Percentiles rank a stretch among this genome's conserved stretches.
These are phyloP conservation scores for Phycomyces nitens DNA, from an alignment of 192 early-diverging fungal species.

Conservation along the genomic window DNA sequence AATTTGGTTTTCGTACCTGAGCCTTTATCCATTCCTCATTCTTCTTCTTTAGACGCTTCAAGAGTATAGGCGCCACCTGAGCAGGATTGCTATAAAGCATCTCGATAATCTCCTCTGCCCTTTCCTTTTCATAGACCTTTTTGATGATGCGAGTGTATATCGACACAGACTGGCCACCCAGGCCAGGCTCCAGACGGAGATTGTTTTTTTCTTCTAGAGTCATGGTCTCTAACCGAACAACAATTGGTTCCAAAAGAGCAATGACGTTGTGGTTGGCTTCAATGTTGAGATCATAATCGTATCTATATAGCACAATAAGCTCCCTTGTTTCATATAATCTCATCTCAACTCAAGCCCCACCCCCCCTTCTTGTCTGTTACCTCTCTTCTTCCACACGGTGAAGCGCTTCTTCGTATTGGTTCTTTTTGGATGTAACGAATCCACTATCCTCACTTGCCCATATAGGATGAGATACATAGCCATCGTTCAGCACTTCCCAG, in stretches of 20 bases:
- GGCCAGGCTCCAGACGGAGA: slow-evolving; percentile 69
- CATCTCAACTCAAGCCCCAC: background rate
- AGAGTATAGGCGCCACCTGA: slow-evolving; percentile 84
- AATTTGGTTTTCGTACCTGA: slow-evolving; percentile 45
- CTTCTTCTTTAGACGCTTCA: slow-evolving; percentile 96
- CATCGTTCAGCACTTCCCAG: slow-evolving; percentile 92
- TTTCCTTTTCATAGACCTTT: slow-evolving; percentile 86
- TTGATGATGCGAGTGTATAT: slow-evolving; percentile 88
- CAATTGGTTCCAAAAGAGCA: slow-evolving; percentile 84
- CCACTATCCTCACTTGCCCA: slow-evolving; percentile 85
- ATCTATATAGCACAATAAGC: slow-evolving; percentile 21
- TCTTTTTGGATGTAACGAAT: slow-evolving; percentile 88
- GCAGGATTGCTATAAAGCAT: slow-evolving; percentile 86
- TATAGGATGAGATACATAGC: slow-evolving; percentile 89
- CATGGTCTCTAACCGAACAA: slow-evolving; percentile 75
- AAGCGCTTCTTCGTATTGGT: slow-evolving; percentile 84
- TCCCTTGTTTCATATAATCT: background rate
- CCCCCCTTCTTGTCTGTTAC: background rate
- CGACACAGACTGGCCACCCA: slow-evolving; percentile 80
- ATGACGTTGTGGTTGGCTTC: slow-evolving; percentile 90
- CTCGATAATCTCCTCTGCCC: slow-evolving; percentile 84
- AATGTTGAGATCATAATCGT: slow-evolving; percentile 96
- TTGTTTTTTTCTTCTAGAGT: slow-evolving; percentile 66
- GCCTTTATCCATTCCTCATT: slow-evolving; percentile 94
- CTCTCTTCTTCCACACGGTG: slow-evolving; percentile 95